Percentiles rank a stretch among this genome's conserved stretches.
Conservation (phyloP, 2,329 filamentous ascomycete genomes). For the Laburnicola sp. region DNA sequence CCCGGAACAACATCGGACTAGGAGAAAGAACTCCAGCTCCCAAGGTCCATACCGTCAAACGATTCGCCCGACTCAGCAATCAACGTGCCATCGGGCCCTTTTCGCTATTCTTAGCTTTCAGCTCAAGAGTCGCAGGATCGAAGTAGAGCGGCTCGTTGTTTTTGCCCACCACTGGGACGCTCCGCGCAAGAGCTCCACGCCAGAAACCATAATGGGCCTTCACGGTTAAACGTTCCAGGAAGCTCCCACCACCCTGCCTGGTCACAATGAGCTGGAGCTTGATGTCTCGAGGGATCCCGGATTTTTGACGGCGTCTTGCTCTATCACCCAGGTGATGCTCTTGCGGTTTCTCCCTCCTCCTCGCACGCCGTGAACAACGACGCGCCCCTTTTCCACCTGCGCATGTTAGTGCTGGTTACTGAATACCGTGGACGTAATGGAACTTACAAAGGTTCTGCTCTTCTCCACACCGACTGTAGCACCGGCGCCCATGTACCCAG, state of each 20-base stretch:
- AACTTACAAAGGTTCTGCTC: slow-evolving; percentile 2
- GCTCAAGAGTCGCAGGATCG: background rate
- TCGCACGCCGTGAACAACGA: slow-evolving; percentile 1
- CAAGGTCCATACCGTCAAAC: background rate
- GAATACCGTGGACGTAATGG: background rate
- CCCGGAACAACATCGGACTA: background rate
- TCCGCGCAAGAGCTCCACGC: background rate
- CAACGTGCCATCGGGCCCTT: slow-evolving; percentile 1
- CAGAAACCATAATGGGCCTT: slow-evolving; percentile 6
- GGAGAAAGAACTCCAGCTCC: slow-evolving; percentile 3
- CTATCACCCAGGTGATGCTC: slow-evolving; percentile 5
- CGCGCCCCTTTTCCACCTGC: slow-evolving; percentile 2
- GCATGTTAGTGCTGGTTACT: background rate
- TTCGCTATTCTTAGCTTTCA: background rate
- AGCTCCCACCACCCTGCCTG: background rate
- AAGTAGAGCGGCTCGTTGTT: slow-evolving; percentile 6
- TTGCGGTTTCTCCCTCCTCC: slow-evolving; percentile 4
- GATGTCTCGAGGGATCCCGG: slow-evolving; percentile 3
- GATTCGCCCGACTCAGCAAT: background rate
- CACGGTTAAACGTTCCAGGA: background rate
- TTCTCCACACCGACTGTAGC: background rate
- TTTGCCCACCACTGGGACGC: background rate
- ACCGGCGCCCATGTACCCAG: background rate
- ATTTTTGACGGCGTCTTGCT: slow-evolving; percentile 3
- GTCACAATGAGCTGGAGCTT: slow-evolving; percentile 4